Evolutionary conservation across 202 grass and related monocot species (phyloP).

Genomic region (Bolboschoenoplectus hybrid): DNA sequence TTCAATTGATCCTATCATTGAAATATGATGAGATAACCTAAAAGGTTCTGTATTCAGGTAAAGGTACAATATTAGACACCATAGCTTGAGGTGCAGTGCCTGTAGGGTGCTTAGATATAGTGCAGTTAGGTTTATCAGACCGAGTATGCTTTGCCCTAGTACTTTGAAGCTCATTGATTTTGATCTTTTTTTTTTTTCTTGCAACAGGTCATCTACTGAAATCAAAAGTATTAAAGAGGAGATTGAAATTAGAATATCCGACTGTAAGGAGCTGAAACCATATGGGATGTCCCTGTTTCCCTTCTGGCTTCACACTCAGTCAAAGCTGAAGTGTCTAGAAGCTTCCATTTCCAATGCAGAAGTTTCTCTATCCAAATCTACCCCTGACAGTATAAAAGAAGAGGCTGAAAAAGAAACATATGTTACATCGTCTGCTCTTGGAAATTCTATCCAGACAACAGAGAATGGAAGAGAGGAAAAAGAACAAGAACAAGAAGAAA

Average conservation of each 20-base stretch:
- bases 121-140: neutral
- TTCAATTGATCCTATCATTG: neutral
- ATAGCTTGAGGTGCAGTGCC: slow-evolving; percentile 1
- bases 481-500: slow-evolving; percentile 36
- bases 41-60: neutral
- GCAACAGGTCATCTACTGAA: slow-evolving; percentile 43
- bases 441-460: slow-evolving; percentile 46
- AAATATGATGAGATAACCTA: slow-evolving; percentile 14
- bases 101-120: neutral
- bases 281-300: slow-evolving; percentile 93
- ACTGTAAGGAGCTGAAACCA: slow-evolving; percentile 72
- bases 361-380: slow-evolving; percentile 46
- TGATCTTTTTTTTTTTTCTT: slow-evolving; percentile 42
- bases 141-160: neutral
- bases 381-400: slow-evolving; percentile 32
- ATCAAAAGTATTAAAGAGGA: slow-evolving; percentile 69
- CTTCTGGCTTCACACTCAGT: slow-evolving; percentile 87
- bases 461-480: slow-evolving; percentile 27
- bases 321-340: slow-evolving; percentile 77
- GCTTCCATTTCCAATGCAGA: slow-evolving; percentile 64
- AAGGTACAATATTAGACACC: neutral
- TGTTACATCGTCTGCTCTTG: slow-evolving; percentile 36
- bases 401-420: slow-evolving; percentile 41
- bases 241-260: slow-evolving; percentile 74
- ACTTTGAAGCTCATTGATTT: slow-evolving; percentile 28